phyloP scores from a whole-genome alignment of 306 rosid genomes.

The Cicer arietinum region DNA sequence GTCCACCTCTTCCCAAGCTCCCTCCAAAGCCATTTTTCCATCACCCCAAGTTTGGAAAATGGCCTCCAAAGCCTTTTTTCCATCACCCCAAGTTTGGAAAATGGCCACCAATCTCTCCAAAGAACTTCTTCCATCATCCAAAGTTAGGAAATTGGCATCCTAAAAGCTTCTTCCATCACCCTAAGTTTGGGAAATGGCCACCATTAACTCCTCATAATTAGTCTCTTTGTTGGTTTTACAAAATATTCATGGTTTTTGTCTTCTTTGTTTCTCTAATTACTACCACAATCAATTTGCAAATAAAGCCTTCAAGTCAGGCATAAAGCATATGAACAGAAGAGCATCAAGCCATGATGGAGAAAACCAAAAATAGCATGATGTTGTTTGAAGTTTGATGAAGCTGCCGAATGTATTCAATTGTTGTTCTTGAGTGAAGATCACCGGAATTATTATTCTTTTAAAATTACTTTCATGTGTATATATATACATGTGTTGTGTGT shows the following conservation, averaged over 20 bases:
- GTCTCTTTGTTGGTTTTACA: constrained; percentile 1
- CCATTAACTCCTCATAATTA: constrained; percentile 51
- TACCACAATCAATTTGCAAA: constrained; percentile 33
- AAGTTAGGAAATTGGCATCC: constrained; percentile 54
- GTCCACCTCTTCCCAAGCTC: constrained; percentile 48
- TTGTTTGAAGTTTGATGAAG: constrained; percentile 28
- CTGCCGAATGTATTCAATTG: constrained; percentile 32
- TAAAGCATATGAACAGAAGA: constrained; percentile 21
- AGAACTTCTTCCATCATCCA: constrained; percentile 56
- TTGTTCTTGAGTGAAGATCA: constrained; percentile 29
- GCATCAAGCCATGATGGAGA: constrained; percentile 1
- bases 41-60: constrained; percentile 41
- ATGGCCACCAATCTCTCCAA: not conserved
- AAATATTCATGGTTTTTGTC: constrained; percentile 31
- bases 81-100: constrained; percentile 57
- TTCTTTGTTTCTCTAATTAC: constrained; percentile 28
- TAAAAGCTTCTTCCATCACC: constrained; percentile 53
- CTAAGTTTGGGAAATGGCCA: constrained; percentile 48
- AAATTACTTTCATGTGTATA: not conserved
- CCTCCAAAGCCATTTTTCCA: constrained; percentile 45
- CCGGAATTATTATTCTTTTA: not conserved
- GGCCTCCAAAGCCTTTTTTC: constrained; percentile 34
- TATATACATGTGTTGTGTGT: not conserved
- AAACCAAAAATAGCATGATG: not conserved
- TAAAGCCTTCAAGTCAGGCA: constrained; percentile 35